Percentiles rank a stretch among this genome's conserved stretches.
These are phyloP conservation scores for Physcomitrellopsis africana DNA, from an alignment of 225 moss, liverwort and hornwort species.

Conservation along the genomic window DNA sequence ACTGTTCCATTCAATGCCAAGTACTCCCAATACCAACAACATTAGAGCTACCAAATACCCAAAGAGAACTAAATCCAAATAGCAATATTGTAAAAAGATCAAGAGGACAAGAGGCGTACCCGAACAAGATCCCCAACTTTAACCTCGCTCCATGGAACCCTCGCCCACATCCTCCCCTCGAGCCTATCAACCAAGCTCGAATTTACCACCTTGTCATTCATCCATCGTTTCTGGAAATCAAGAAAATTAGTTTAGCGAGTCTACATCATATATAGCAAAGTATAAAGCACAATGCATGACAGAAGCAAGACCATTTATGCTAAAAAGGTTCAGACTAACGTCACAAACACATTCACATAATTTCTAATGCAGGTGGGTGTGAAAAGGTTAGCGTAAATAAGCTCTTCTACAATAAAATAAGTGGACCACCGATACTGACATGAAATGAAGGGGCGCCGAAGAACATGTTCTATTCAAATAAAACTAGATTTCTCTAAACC, in stretches of 20 bases:
- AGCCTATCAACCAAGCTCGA: conserved; percentile 78
- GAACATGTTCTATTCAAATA: not conserved
- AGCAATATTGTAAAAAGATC: conserved; percentile 22
- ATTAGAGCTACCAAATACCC: conserved; percentile 5
- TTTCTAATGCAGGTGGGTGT: not conserved
- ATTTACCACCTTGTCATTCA: conserved; percentile 90
- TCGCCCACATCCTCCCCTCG: conserved; percentile 75
- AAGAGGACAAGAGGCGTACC: conserved; percentile 36
- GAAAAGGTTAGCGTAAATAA: not conserved
- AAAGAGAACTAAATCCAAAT: not conserved
- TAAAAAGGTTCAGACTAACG: not conserved
- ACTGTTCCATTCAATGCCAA: no score
- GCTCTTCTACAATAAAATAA: not conserved
- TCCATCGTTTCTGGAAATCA: conserved; percentile 73
- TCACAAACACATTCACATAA: not conserved
- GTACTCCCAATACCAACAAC: not conserved
- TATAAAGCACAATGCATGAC: conserved; percentile 9
- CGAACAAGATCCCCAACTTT: conserved; percentile 78
- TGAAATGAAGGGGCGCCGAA: not conserved
- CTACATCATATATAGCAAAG: conserved; percentile 20
- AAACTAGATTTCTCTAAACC: conserved; percentile 11
- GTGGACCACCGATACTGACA: not conserved
- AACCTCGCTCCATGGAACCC: conserved; percentile 83
- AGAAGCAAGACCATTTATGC: not conserved
- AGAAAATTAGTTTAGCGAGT: conserved; percentile 7